Base-by-base conservation (phyloP, 257 asterid genomes). In the Scutellaria barbata region DNA sequence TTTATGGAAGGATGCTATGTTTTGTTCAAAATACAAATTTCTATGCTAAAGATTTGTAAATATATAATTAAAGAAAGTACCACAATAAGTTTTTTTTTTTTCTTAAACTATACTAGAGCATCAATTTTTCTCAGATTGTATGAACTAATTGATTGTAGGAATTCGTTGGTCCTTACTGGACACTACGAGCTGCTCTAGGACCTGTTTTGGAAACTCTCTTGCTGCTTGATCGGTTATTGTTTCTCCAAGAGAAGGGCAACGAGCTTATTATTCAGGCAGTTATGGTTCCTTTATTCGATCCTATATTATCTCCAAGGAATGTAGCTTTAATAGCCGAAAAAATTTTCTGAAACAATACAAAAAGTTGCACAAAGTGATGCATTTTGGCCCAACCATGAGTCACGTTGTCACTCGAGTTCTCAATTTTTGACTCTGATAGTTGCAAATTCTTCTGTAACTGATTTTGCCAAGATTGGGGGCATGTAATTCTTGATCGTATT, bases 141-240 rank as follows among this genome's bases (percentile, higher is more conserved):
- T 69, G 64, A 71, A 50, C 16, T 59, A 41, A 68, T 63, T 68
- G 59, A 52, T 40, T 74, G 86, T 96, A 92, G 96, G 96, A 78
- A 59, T 79, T 86, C 54, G 81, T 94, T 77, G 99, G 99, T 72
- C 95, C 96, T 71, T 91, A 89, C 73, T 89, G 97, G 99, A 85
- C 99, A 60, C 85, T 94, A 75, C 90, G 97, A 72, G 95, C 97
- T 65, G 90, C 95, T 75, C 65, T 91, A 65, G 97, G 96, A 55
- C 96, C 96, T 3, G 77, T 89, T 76, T 69, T 94, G 83, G 99
- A 94, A 79, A 91, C 98, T 53, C 47, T 89, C 30, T 61, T 94
- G 75, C 88, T 92, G 58, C 99, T 95, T 20, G 98, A 95, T 78
- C 84, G 98, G 68, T 72, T 94, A 35, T 67, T 92, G 67, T 90